phyloP scores from a whole-genome alignment of 1,284 basidiomycete species.

The Tremellales sp. region DNA sequence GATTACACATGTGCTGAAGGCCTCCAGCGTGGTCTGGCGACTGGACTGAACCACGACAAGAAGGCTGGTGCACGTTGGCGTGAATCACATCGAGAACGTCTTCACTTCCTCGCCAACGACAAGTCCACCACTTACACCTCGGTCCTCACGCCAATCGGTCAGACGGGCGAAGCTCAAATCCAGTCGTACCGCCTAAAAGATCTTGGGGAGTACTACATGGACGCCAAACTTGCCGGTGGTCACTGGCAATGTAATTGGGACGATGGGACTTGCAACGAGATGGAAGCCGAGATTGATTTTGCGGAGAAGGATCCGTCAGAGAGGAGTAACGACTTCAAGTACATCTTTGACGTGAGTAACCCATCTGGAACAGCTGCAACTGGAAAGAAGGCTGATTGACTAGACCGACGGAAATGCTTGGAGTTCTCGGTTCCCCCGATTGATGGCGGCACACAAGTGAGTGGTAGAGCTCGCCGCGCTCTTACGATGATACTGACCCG shows the following conservation, averaged over 20 bases:
- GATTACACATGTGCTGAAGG: not conserved
- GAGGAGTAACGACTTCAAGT: constrained; percentile 47
- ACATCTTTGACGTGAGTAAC: constrained; percentile 46
- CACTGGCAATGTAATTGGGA: constrained; percentile 47
- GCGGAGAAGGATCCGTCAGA: constrained; percentile 40
- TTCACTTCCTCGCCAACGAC: constrained; percentile 46
- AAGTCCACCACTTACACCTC: constrained; percentile 22
- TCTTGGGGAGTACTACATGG: constrained; percentile 46
- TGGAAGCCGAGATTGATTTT: constrained; percentile 44
- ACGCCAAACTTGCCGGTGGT: constrained; percentile 44
- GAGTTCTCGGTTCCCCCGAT: constrained; percentile 47
- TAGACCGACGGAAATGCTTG: constrained; percentile 49
- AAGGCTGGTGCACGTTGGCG: constrained; percentile 40
- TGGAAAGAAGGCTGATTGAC: not conserved
- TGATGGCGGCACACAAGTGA: constrained; percentile 47
- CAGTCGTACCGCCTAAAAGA: constrained; percentile 24
- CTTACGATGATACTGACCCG: constrained; percentile 2
- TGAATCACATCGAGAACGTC: constrained; percentile 45
- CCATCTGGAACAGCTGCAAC: not conserved
- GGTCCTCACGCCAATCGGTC: constrained; percentile 36
- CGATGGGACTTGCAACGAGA: constrained; percentile 48
- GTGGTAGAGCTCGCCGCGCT: constrained; percentile 4
- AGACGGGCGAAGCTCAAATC: constrained; percentile 37
- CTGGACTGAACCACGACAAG: constrained; percentile 45
- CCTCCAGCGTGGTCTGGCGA: constrained; percentile 43